These are phyloP conservation scores for Ustanciosporium gigantosporum DNA, from an alignment of 1,284 basidiomycete species.

Conservation along the genomic window DNA sequence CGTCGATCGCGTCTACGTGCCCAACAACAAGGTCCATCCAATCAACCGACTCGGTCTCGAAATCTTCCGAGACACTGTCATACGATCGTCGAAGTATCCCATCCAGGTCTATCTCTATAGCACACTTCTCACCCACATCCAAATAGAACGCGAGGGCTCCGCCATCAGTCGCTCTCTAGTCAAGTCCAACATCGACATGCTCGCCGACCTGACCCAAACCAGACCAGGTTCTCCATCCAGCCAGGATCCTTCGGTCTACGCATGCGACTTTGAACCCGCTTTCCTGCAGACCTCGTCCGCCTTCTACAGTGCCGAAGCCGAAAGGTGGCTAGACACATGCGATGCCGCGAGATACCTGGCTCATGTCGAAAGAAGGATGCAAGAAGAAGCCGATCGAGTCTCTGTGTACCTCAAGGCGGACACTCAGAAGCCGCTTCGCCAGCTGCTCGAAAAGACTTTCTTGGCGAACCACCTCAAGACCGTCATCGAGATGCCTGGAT, in stretches of 20 bases:
- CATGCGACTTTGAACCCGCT: constrained; percentile 79
- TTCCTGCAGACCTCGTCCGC: constrained; percentile 76
- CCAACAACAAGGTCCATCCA: constrained; percentile 59
- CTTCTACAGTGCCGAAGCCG: constrained; percentile 81
- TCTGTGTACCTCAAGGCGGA: constrained; percentile 82
- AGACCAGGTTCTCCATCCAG: constrained; percentile 9
- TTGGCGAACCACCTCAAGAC: constrained; percentile 76
- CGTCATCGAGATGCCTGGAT: constrained; percentile 78
- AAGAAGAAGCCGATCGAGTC: constrained; percentile 83
- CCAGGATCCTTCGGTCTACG: constrained; percentile 71
- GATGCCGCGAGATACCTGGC: constrained; percentile 82
- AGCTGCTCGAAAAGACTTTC: constrained; percentile 77
- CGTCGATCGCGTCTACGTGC: constrained; percentile 67
- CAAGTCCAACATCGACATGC: constrained; percentile 83
- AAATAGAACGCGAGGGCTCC: constrained; percentile 87
- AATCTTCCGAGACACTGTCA: constrained; percentile 81
- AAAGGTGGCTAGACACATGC: constrained; percentile 72
- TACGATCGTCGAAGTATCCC: constrained; percentile 67
- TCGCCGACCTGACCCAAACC: constrained; percentile 70
- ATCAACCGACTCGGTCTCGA: constrained; percentile 82
- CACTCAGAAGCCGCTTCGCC: constrained; percentile 73
- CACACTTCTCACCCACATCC: constrained; percentile 83
- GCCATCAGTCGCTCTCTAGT: constrained; percentile 88
- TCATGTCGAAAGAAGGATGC: constrained; percentile 80
- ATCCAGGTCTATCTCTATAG: constrained; percentile 81